Evolutionary conservation across 1,284 basidiomycete genomes (phyloP).

Genomic region (Pseudozyma thailandica): DNA sequence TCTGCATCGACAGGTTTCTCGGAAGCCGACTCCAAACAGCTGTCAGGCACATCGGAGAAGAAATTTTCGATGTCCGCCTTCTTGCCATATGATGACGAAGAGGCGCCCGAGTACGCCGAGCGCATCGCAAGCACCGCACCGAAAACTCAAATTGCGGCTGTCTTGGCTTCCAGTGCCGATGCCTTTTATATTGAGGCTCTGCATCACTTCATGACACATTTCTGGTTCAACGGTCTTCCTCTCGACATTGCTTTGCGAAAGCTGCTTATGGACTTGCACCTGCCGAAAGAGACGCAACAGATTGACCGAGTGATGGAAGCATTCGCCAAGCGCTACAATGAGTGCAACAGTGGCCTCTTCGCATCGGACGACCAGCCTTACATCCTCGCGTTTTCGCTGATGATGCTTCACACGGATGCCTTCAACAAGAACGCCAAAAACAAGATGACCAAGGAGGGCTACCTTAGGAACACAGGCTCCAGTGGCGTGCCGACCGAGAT

Average conservation of each 20-base stretch:
- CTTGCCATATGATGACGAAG: constrained; percentile 48
- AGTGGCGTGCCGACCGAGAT: constrained; percentile 87
- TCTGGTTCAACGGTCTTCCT: constrained; percentile 83
- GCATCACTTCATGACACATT: constrained; percentile 78
- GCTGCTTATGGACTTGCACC: constrained; percentile 87
- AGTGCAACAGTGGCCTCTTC: constrained; percentile 86
- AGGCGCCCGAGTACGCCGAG: constrained; percentile 50
- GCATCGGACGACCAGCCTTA: constrained; percentile 82
- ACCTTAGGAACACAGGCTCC: constrained; percentile 66
- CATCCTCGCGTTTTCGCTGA: constrained; percentile 94
- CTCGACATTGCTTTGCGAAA: constrained; percentile 91
- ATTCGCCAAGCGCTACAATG: constrained; percentile 85
- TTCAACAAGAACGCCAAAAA: constrained; percentile 98
- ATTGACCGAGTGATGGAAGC: constrained; percentile 97
- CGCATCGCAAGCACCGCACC: constrained; percentile 37
- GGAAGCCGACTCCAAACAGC: constrained; percentile 20
- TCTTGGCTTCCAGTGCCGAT: constrained; percentile 74
- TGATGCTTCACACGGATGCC: constrained; percentile 98
- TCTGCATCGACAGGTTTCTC: constrained; percentile 21
- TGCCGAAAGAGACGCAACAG: constrained; percentile 96
- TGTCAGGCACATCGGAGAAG: constrained; percentile 22
- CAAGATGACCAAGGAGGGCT: constrained; percentile 79
- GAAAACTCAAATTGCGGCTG: constrained; percentile 50
- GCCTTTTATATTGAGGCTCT: constrained; percentile 79
- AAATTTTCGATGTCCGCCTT: constrained; percentile 45